Evolutionary conservation across 164 flowering plant species (phyloP), one percentile per base, ranked within the genome.

Genomic region (Berberis thunbergii): DNA sequence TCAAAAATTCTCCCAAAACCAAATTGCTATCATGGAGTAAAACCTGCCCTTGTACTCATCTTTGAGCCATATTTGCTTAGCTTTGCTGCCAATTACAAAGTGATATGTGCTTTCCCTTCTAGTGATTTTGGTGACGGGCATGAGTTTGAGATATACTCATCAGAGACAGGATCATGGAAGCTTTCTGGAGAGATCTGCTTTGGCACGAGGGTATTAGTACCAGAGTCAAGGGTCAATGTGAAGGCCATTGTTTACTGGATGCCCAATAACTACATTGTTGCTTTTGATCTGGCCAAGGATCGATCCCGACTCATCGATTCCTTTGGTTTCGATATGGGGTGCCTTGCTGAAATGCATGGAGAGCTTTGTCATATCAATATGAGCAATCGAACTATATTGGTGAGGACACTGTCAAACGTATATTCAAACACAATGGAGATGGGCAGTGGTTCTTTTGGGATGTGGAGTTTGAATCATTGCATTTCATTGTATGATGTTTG

Each of bases 81-180:
- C 60, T 83, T 83, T 69, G 70, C 56, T n/a, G 83, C 79, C 4
- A 79, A 83, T 2, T 83, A 77, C 74, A 77, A 83, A 67, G 60
- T 83, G 45, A 64, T 83, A 6, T 80, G 84, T 69, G 79, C 79
- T 45, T 79, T 80, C 43, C 72, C 68, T 7, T 80, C 83, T 43
- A 41, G 49, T 50, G 87, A 83, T n/a, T 70, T 80, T 60, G 83
- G 72, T 48, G 64, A 65, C 44, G 83, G 75, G 11, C 57, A 52
- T 61, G 87, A 83, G 58, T 83, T 83, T 54, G 87, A 83, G 71
- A 79, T 80, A 2, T 83, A 74, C 62, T 77, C 78, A 45, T 83
- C 87, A 0, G 61, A 39, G 41, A 58, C 69, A 8, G 76, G 68
- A 2, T 43, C 74, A 7, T 83, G 84, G 87, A 75, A 67, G 64